These are phyloP conservation scores for Penicillium sp. DNA, from an alignment of 2,329 filamentous ascomycete genomes.

Conservation along the genomic window DNA sequence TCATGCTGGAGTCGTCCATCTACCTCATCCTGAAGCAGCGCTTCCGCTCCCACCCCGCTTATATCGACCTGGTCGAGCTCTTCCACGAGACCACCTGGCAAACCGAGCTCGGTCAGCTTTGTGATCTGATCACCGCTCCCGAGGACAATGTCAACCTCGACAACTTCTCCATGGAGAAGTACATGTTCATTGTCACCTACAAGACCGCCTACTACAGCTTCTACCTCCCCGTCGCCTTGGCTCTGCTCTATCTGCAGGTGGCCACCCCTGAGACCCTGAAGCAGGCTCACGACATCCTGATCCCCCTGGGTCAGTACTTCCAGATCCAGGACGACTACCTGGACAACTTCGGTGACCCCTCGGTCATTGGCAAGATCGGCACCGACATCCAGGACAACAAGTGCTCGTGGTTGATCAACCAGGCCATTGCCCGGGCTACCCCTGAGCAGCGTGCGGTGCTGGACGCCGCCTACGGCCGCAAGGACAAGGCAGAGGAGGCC, in stretches of 20 bases:
- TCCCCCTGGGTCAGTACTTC: slow-evolving; percentile 98
- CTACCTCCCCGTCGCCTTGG: slow-evolving; percentile 93
- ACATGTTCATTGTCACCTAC: slow-evolving; percentile 98
- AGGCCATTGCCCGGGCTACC: slow-evolving; percentile 77
- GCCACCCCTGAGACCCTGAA: slow-evolving; percentile 88
- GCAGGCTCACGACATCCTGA: slow-evolving; percentile 86
- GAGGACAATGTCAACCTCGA: slow-evolving; percentile 90
- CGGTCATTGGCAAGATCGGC: slow-evolving; percentile 95
- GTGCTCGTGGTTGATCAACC: slow-evolving; percentile 97
- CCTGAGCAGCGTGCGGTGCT: slow-evolving; percentile 85
- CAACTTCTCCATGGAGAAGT: slow-evolving; percentile 92
- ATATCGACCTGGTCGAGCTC: slow-evolving; percentile 89
- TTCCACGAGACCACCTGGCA: slow-evolving; percentile 95
- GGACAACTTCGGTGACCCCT: slow-evolving; percentile 92
- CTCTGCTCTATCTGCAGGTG: slow-evolving; percentile 79
- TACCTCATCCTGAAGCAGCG: slow-evolving; percentile 91
- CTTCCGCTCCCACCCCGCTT: slow-evolving; percentile 83
- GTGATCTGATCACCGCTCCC: slow-evolving; percentile 91
- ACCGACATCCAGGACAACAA: slow-evolving; percentile 99
- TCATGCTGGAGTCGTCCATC: slow-evolving; percentile 90
- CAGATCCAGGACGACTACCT: slow-evolving; percentile 99
- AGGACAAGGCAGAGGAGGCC: slow-evolving; percentile 80
- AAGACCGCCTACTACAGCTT: slow-evolving; percentile 99
- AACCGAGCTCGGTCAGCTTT: slow-evolving; percentile 93
- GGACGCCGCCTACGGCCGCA: slow-evolving; percentile 91